Conservation (phyloP, 129 eudicot genomes). For the Silybum marianum region DNA sequence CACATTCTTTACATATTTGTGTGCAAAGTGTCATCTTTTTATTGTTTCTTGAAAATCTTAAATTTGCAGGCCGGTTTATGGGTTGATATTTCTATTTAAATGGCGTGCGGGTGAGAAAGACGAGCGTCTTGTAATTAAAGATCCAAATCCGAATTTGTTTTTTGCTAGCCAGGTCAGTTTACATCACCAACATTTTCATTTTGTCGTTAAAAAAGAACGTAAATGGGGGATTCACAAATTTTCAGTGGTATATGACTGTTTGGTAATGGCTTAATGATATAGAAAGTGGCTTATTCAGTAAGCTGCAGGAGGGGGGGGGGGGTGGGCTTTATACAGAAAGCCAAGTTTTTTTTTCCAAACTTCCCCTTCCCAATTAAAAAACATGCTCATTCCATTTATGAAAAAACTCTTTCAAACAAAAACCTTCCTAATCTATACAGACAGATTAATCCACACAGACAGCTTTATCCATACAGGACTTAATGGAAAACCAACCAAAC, state of each 20-base stretch:
- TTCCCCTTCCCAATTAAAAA: no score
- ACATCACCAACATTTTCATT: neutral
- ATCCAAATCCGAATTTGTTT: constrained; percentile 88
- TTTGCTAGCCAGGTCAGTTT: constrained; percentile 90
- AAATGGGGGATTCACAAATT: constrained; percentile 7
- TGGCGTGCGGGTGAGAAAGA: constrained; percentile 99
- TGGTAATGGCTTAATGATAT: no score
- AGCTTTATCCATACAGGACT: no score
- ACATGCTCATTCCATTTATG: no score
- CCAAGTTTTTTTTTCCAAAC: no score
- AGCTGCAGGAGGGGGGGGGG: no score
- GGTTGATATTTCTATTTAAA: constrained; percentile 87
- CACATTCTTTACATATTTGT: neutral
- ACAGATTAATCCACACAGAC: no score
- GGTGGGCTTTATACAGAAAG: no score
- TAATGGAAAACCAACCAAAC: no score
- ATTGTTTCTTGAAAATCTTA: constrained; percentile 11
- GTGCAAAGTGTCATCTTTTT: constrained; percentile 7
- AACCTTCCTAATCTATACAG: no score
- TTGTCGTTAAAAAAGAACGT: neutral
- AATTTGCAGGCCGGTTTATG: constrained; percentile 82
- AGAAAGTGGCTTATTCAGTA: no score
- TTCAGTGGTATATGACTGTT: neutral
- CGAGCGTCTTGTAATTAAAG: constrained; percentile 87
- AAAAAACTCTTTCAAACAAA: no score